Conservation (phyloP, 495 filamentous ascomycete species). For the Xylaria nigripes region DNA sequence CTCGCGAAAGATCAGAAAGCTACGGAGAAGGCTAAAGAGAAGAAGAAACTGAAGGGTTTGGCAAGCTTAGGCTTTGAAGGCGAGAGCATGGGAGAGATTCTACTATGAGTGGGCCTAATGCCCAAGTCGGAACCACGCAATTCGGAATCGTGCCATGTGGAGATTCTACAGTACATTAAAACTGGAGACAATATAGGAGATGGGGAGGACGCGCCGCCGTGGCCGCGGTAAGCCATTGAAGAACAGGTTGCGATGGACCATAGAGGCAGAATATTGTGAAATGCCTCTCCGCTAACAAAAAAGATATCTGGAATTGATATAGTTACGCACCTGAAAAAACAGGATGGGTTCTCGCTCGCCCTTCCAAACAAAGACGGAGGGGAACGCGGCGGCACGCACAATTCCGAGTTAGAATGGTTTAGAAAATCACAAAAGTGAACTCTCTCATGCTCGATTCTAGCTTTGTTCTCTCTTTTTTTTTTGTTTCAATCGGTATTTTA, state of each 20-base stretch:
- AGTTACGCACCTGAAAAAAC: not conserved
- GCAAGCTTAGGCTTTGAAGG: slow-evolving; percentile 76
- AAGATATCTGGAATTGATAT: not conserved
- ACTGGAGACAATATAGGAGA: not conserved
- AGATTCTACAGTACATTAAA: not conserved
- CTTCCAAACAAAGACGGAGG: not conserved
- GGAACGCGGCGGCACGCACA: not conserved
- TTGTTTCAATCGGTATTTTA: not conserved
- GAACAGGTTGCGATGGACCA: slow-evolving; percentile 2
- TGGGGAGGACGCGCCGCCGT: not conserved
- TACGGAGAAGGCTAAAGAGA: slow-evolving; percentile 63
- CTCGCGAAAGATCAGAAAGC: slow-evolving; percentile 60
- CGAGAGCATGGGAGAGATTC: slow-evolving; percentile 67
- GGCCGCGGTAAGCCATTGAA: not conserved
- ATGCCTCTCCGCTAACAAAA: slow-evolving; percentile 38
- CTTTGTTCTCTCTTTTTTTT: not conserved
- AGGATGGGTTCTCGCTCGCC: not conserved
- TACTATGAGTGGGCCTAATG: slow-evolving; percentile 46
- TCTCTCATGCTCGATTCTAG: not conserved
- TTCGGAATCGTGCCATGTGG: not conserved
- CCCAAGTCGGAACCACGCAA: not conserved
- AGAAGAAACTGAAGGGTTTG: slow-evolving; percentile 58
- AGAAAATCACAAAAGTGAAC: not conserved
- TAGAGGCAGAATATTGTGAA: slow-evolving; percentile 70
- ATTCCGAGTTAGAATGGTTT: not conserved